A percentile compares a stretch with the other conserved stretches of the same genome.
These are phyloP conservation scores for Claviceps sorghi DNA, from an alignment of 2,329 filamentous ascomycete species.

Conservation along the genomic window DNA sequence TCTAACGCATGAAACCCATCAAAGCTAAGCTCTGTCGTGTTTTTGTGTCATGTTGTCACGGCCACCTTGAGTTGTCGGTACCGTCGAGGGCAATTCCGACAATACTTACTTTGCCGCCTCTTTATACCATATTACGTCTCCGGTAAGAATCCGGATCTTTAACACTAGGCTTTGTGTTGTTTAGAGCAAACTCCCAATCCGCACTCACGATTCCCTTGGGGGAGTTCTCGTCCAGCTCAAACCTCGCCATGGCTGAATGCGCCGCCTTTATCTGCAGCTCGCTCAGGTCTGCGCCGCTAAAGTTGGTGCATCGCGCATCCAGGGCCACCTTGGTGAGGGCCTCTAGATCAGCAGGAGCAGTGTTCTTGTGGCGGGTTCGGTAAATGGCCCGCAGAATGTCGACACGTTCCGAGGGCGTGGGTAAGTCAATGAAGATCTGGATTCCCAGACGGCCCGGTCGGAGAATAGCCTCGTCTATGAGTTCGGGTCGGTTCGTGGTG, in stretches of 20 bases:
- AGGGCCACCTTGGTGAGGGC: slow-evolving; percentile 50
- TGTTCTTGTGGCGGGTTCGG: slow-evolving; percentile 24
- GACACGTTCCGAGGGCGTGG: slow-evolving; percentile 61
- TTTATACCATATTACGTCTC: slow-evolving; percentile 18
- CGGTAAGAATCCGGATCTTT: slow-evolving; percentile 30
- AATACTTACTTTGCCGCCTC: not conserved
- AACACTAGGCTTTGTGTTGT: slow-evolving; percentile 35
- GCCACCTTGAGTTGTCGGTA: no score
- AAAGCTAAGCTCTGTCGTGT: no score
- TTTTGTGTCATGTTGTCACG: no score
- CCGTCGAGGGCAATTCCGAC: slow-evolving; percentile 7
- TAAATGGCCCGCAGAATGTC: slow-evolving; percentile 68
- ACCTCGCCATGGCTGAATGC: slow-evolving; percentile 31
- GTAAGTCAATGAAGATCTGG: slow-evolving; percentile 78
- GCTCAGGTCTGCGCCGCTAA: slow-evolving; percentile 54
- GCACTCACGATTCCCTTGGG: slow-evolving; percentile 16
- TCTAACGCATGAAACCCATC: no score
- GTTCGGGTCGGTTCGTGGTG: slow-evolving; percentile 88
- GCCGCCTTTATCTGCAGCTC: slow-evolving; percentile 33
- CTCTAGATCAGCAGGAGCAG: slow-evolving; percentile 31
- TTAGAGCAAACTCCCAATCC: slow-evolving; percentile 40
- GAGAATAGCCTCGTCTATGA: slow-evolving; percentile 91
- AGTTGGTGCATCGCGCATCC: slow-evolving; percentile 54
- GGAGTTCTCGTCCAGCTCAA: slow-evolving; percentile 16
- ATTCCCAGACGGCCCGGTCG: slow-evolving; percentile 80